Evolutionary conservation across 2,329 filamentous ascomycete genomes (phyloP), one percentile per base, ranked within the genome.

Genomic region (Stagonosporopsis cucurbitacearum): DNA sequence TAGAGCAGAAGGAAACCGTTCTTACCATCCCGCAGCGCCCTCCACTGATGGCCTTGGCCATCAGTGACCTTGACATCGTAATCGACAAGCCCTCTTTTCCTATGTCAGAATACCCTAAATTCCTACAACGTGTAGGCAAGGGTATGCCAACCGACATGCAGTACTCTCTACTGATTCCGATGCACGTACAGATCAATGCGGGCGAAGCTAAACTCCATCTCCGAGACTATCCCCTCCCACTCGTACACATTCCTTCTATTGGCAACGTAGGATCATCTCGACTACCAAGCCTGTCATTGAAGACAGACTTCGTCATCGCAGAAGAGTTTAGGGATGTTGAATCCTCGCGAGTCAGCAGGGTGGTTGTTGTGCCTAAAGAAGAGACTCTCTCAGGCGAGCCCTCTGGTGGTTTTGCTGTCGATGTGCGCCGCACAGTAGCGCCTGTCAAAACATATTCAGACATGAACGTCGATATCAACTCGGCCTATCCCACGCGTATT

Each of bases 371-470:
- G 1, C 93, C 94, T 0, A 86, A 90, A 1, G 82, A 82, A 26
- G 83, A 80, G 55, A 79, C 80, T 47, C 71, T 75, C 23, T 66
- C 78, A n/a, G 83, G 86, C 47, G 83, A 87, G 2, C 82, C 80
- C 13, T 81, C 82, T 26, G 84, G 88, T 35, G 85, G 88, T 49
- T 96, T 96, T 71, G 84, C 87, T 2, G 88, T 99, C 50, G 89
- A 95, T 68, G 91, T 99, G 23, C 87, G 91, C 50, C 87, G 95
- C 40, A 98, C 95, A 0, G 91, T 98, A 28, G 92, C 93, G 8
- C 91, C 96, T 0, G 92, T 99, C 61, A 99, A 99, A 77, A 96
- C 92, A 0, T 99, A 95, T 72, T 97, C 95, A 0, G 90, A 98
- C 70, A 93, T 97, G 75, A 86, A 85, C 30, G 83, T 99, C 66